phyloP scores from a whole-genome alignment of 2,329 filamentous ascomycete genomes.

The Cryphonectria japonica region DNA sequence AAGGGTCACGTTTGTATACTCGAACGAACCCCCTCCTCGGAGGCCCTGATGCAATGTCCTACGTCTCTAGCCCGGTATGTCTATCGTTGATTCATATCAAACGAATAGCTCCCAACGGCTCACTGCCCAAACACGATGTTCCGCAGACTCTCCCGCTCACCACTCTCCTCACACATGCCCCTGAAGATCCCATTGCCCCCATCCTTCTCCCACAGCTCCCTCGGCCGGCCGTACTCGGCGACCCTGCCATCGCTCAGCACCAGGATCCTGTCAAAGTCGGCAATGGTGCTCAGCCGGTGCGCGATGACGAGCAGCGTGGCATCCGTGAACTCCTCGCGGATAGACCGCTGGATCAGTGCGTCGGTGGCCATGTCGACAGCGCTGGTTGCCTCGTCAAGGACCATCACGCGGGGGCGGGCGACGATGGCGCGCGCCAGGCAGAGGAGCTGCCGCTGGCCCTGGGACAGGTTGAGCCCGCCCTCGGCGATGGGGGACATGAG shows the following conservation, averaged over 20 bases:
- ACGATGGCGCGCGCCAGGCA: constrained; percentile 76
- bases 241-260: constrained; percentile 71
- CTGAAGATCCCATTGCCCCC: constrained; percentile 55
- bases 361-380: constrained; percentile 81
- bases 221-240: constrained; percentile 69
- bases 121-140: constrained; percentile 46
- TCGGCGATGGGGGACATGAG: constrained; percentile 69
- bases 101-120: neutral
- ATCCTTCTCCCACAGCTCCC: constrained; percentile 61
- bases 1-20: neutral
- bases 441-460: constrained; percentile 76
- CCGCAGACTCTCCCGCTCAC: constrained; percentile 58
- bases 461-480: constrained; percentile 74
- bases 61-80: neutral
- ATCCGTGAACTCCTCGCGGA: constrained; percentile 71
- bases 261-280: constrained; percentile 75
- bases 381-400: constrained; percentile 79
- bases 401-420: constrained; percentile 73
- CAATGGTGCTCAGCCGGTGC: constrained; percentile 75
- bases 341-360: constrained; percentile 71
- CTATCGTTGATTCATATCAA: neutral
- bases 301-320: constrained; percentile 75
- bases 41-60: neutral
- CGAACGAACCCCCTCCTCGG: neutral
- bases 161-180: constrained; percentile 66